Base-by-base conservation (phyloP, 1,284 basidiomycete species). In the Microbotryomycetes sp. region DNA sequence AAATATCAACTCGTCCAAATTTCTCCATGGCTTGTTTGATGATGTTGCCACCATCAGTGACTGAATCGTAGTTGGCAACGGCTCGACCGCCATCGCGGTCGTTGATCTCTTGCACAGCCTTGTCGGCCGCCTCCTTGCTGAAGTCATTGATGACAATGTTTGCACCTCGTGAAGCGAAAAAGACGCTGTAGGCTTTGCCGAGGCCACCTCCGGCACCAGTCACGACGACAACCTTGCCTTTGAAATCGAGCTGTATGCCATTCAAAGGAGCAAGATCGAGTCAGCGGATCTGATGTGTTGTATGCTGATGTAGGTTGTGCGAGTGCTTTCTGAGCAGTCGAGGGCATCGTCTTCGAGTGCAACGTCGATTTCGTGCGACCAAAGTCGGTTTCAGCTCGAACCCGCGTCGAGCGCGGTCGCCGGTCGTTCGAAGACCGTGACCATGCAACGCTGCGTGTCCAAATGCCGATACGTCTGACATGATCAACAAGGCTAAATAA, bases 91-190 rank as follows among this genome's bases (percentile, higher is more conserved):
- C 87, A 73, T 74, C 72, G 55, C 69, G 62, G 58, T 83, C 82
- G 54, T 79, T 82, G 74, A 98, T 97, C 77, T 96, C 86, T 70
- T 91, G 86, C 7, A 96, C 93, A 30, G 96, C 92, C 70, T 87
- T 88, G 76, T 96, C 89, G 4, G 94, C 94, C 23, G 91, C 88
- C 66, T 86, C 84, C 58, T 81, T 81, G 73, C 87, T 92, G 74
- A 97, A 89, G 77, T 98, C 96, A 74, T 97, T 96, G 49, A 97
- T 89, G 66, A 98, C 89, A 63, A 98, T 85, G 72, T 91, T 92
- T 19, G 92, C 92, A 14, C 94, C 94, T 59, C 91, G 83, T 14
- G 88, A 83, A 31, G 92, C 93, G 76, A 92, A 97, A 70, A 92
- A 82, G 59, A 89, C 79, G 1, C 93, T 88, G 77, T 98, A 97